Conservation (phyloP, 768 basidiomycete species). For the Collybia sordida region DNA sequence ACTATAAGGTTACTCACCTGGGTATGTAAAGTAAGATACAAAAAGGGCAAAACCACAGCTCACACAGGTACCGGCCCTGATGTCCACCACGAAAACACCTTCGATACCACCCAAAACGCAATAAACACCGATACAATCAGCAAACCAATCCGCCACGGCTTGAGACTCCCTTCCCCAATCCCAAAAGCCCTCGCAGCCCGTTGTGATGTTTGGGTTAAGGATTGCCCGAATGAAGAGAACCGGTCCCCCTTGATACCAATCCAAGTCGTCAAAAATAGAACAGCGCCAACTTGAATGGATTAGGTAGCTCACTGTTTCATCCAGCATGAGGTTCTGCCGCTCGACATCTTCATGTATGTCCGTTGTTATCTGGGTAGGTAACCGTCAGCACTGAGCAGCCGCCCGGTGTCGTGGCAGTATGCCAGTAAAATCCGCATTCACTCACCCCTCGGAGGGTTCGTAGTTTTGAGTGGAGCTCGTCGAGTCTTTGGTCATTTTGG, state of each 20-base stretch:
- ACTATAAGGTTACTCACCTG: background rate
- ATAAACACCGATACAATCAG: conserved; percentile 57
- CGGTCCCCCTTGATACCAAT: conserved; percentile 49
- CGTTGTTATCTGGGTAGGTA: conserved; percentile 63
- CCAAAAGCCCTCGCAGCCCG: conserved; percentile 77
- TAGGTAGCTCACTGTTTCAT: conserved; percentile 60
- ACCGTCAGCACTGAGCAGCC: background rate
- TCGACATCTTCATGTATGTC: conserved; percentile 87
- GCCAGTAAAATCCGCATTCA: background rate
- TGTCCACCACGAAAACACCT: conserved; percentile 49
- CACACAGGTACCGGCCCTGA: background rate
- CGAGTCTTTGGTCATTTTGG: conserved; percentile 83
- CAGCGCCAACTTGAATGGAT: background rate
- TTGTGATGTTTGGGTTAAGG: conserved; percentile 65
- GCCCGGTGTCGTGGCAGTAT: background rate
- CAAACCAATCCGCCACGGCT: conserved; percentile 67
- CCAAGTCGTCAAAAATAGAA: conserved; percentile 2
- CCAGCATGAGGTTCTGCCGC: conserved; percentile 75
- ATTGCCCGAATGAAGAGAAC: conserved; percentile 63
- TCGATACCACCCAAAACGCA: conserved; percentile 54
- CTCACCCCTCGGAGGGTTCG: conserved; percentile 78
- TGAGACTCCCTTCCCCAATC: conserved; percentile 61
- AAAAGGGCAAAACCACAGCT: background rate
- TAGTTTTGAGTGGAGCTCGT: conserved; percentile 84
- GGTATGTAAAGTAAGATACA: conserved; percentile 1